A percentile compares a stretch with the other conserved stretches of the same genome.
Evolutionary conservation across 495 filamentous ascomycete species (phyloP).

Genomic region (Aspergillus steynii): DNA sequence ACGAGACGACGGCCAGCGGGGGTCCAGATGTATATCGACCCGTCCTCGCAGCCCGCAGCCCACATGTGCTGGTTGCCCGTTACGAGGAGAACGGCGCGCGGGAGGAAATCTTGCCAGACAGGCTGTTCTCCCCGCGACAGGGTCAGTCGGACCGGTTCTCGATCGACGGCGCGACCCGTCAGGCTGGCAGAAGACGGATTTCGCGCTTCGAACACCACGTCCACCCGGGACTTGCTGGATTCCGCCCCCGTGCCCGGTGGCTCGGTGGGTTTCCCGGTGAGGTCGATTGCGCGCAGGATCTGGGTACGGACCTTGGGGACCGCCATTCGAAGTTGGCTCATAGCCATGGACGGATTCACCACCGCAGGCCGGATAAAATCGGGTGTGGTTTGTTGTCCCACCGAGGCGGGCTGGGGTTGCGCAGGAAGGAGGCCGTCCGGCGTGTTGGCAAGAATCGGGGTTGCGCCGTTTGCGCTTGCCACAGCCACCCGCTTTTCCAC

Average conservation of each 20-base stretch:
- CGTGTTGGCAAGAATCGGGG: constrained; percentile 73
- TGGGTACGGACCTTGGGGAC: constrained; percentile 84
- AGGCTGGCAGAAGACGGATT: constrained; percentile 63
- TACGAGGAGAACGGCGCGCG: constrained; percentile 75
- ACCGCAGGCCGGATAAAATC: constrained; percentile 88
- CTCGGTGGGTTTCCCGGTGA: constrained; percentile 46
- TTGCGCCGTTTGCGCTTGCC: constrained; percentile 61
- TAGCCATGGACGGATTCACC: constrained; percentile 70
- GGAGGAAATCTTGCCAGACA: constrained; percentile 93
- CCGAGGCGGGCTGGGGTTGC: constrained; percentile 50
- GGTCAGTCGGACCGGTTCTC: constrained; percentile 80
- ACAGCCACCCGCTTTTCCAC: constrained; percentile 61
- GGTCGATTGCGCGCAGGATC: constrained; percentile 60
- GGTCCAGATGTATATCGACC: constrained; percentile 89
- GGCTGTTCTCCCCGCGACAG: constrained; percentile 79
- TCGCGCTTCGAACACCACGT: constrained; percentile 68
- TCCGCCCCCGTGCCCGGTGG: constrained; percentile 52
- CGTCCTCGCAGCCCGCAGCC: constrained; percentile 91
- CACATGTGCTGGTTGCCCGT: constrained; percentile 90
- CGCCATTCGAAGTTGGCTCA: constrained; percentile 85
- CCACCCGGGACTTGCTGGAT: constrained; percentile 61
- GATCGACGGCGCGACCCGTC: constrained; percentile 57
- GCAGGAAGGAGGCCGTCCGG: constrained; percentile 74
- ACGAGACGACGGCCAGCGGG: constrained; percentile 86
- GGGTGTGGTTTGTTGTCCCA: constrained; percentile 69